Evolutionary conservation across 2,329 filamentous ascomycete genomes (phyloP), one percentile per base, ranked within the genome.

Genomic region (Penicillium italicum): DNA sequence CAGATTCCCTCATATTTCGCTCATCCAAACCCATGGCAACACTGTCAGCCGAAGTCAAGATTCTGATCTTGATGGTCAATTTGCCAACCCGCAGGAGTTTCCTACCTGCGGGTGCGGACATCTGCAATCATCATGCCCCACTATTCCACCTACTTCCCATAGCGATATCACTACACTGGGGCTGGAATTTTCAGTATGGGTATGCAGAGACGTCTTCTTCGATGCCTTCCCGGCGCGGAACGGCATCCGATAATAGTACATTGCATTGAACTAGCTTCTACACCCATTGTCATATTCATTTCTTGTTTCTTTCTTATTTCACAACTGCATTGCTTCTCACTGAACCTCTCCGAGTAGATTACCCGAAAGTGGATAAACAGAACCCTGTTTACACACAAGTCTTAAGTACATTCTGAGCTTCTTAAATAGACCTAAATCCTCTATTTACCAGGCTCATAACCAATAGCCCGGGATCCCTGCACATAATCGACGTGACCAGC

Each of bases 401-500:
- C 11, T 8, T 16, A 30, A 0, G 22, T 12, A 3, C 34, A 22
- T n/a, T 20, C 30, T 22, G 10, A 22, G 38, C 24, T 28, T 22
- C 45, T 12, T 4, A 48, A 4, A 31, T 12, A 26, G 5, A 33
- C n/a, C 43, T n/a, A 24, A 28, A 5, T n/a, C 22, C 20, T 5
- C 41, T 51, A 62, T 14, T 58, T 43, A 14, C n/a, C 33, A 34
- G 28, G 44, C 42, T 61, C 54, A 40, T 62, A 63, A 0, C 64
- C 63, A 59, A 68, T 65, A 28, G 64, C 57, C 42, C 53, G 56
- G 10, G 58, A 16, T n/a, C 50, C 42, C 50, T 55, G 50, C 33
- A 66, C 63, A 55, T 57, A 67, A 24, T 66, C 65, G 34, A 65
- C 14, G 4, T 50, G 38, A 11, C 60, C 63, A 50, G 44, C 56